Conservation (phyloP, 345 rosid species). For the Garcia nutans region DNA sequence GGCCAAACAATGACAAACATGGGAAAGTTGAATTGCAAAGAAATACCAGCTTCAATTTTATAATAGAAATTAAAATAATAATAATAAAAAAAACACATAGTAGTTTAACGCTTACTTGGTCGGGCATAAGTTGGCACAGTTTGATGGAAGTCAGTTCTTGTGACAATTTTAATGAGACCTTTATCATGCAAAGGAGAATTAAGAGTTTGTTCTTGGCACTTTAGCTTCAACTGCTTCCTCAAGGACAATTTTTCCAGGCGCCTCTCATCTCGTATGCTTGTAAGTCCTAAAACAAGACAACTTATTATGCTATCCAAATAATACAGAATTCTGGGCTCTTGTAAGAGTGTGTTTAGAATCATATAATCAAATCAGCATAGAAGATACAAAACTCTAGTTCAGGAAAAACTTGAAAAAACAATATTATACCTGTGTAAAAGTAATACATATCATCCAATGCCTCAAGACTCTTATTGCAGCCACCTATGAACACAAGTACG, state of each 20-base stretch:
- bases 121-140: slow-evolving; percentile 45
- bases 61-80: too few relatives aligned
- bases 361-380: slow-evolving; percentile 10
- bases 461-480: slow-evolving; percentile 93
- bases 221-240: slow-evolving; percentile 87
- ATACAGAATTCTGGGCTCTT: neutral
- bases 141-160: slow-evolving; percentile 44
- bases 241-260: slow-evolving; percentile 69
- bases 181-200: slow-evolving; percentile 44
- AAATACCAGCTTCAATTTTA: neutral
- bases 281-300: slow-evolving; percentile 49
- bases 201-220: slow-evolving; percentile 79
- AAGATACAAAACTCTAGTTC: slow-evolving; percentile 5
- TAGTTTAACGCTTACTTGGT: slow-evolving; percentile 40
- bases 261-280: slow-evolving; percentile 47
- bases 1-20: too few relatives aligned
- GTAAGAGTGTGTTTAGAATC: neutral
- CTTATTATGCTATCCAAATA: slow-evolving; percentile 12
- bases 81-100: neutral
- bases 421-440: slow-evolving; percentile 72
- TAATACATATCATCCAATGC: slow-evolving; percentile 92
- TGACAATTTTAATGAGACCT: slow-evolving; percentile 50
- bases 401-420: slow-evolving; percentile 13
- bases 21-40: neutral
- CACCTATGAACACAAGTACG: slow-evolving; percentile 75